A percentile compares a stretch with the other conserved stretches of the same genome.
Evolutionary conservation across 1,284 basidiomycete species (phyloP).

Genomic region (Xanthoconium separans): DNA sequence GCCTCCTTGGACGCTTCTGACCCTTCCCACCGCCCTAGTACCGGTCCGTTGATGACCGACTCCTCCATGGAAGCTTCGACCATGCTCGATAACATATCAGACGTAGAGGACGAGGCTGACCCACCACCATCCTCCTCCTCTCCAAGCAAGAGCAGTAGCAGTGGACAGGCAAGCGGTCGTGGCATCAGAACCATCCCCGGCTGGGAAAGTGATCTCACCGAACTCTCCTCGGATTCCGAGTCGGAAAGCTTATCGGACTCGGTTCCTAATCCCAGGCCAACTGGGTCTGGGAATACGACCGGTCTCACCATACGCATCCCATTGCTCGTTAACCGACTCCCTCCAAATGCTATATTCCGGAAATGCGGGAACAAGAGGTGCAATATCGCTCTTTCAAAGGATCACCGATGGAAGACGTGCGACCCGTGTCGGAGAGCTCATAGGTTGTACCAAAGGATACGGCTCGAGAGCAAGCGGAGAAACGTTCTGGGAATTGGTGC

Average conservation of each 20-base stretch:
- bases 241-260: not conserved
- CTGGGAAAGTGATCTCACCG: conserved; percentile 34
- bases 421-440: conserved; percentile 34
- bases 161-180: not conserved
- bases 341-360: conserved; percentile 4
- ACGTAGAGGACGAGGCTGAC: not conserved
- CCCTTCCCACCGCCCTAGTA: not conserved
- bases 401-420: conserved; percentile 38
- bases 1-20: not conserved
- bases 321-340: conserved; percentile 16
- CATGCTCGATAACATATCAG: not conserved
- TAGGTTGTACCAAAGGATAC: conserved; percentile 27
- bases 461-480: conserved; percentile 6
- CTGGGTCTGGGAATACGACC: not conserved
- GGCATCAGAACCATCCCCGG: conserved; percentile 7
- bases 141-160: not conserved
- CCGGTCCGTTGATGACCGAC: not conserved
- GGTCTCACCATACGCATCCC: conserved; percentile 26
- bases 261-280: not conserved
- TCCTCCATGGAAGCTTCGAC: not conserved
- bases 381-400: conserved; percentile 22
- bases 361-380: conserved; percentile 28
- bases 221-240: conserved; percentile 20
- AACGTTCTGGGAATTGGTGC: conserved; percentile 8
- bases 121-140: not conserved